These are phyloP conservation scores for Xylariaceae sp. DNA, from an alignment of 2,329 filamentous ascomycete genomes.

Conservation along the genomic window DNA sequence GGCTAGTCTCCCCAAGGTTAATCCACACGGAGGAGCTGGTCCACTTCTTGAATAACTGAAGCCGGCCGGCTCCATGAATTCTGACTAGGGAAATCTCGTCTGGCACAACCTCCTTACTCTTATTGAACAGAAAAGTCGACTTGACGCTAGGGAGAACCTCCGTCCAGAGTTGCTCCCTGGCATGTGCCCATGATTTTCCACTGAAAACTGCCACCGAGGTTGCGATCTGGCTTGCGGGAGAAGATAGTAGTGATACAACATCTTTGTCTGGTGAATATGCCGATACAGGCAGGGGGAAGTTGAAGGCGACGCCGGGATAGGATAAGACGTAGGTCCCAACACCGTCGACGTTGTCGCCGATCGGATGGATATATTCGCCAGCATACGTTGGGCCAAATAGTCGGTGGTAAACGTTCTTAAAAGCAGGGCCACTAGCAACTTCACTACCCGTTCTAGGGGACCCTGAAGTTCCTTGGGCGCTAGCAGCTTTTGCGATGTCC, in stretches of 20 bases:
- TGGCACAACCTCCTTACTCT: constrained; percentile 73
- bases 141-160: constrained; percentile 70
- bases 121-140: constrained; percentile 62
- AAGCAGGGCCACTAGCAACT: constrained; percentile 61
- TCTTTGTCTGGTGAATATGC: constrained; percentile 74
- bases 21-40: constrained; percentile 66
- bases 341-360: constrained; percentile 44
- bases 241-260: constrained; percentile 80
- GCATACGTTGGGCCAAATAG: constrained; percentile 92
- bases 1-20: constrained; percentile 76
- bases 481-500: constrained; percentile 63
- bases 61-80: constrained; percentile 70
- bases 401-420: constrained; percentile 86
- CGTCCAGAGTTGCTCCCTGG: constrained; percentile 71
- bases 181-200: constrained; percentile 86
- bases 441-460: constrained; percentile 31
- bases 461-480: constrained; percentile 31
- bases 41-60: constrained; percentile 73
- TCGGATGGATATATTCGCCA: constrained; percentile 79
- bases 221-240: constrained; percentile 69
- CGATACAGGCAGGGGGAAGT: constrained; percentile 71
- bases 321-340: constrained; percentile 83
- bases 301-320: constrained; percentile 91
- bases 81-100: constrained; percentile 82
- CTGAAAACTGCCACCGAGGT: constrained; percentile 87